A percentile compares a stretch with the other conserved stretches of the same genome.
Evolutionary conservation across 768 basidiomycete species (phyloP).

Genomic region (Suillus luteus): DNA sequence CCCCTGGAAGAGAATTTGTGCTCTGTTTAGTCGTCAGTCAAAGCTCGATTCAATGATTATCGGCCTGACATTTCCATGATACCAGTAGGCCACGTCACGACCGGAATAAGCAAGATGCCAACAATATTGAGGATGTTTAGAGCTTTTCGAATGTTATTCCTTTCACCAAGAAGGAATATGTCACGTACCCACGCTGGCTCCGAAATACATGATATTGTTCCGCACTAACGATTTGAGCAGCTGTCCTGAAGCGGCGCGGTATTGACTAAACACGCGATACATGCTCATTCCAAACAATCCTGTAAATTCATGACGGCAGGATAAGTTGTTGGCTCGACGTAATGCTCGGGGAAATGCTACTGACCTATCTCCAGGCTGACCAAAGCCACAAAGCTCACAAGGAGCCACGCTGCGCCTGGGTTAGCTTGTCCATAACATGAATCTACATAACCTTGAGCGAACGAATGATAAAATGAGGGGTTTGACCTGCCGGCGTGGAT

Average conservation of each 20-base stretch:
- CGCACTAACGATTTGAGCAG: background rate
- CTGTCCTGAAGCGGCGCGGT: background rate
- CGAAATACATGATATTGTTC: conserved; percentile 4
- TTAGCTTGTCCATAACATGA: background rate
- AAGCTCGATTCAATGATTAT: background rate
- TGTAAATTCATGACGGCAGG: background rate
- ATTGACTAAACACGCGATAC: background rate
- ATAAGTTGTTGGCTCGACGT: background rate
- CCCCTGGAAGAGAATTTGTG: background rate
- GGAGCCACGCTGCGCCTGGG: background rate
- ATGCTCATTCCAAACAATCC: background rate
- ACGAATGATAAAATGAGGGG: background rate
- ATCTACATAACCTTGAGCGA: background rate
- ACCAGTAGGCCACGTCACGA: background rate
- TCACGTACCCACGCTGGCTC: conserved; percentile 3
- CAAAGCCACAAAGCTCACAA: background rate
- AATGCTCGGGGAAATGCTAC: no score
- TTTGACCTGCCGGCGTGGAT: background rate
- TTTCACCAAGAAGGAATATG: background rate
- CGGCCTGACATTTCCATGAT: background rate
- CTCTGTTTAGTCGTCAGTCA: background rate
- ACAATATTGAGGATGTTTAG: background rate
- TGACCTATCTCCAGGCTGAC: background rate
- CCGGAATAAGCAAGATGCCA: background rate
- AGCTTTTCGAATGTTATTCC: background rate